These are phyloP conservation scores for Bombardia bombarda DNA, from an alignment of 495 filamentous ascomycete species.

Conservation along the genomic window DNA sequence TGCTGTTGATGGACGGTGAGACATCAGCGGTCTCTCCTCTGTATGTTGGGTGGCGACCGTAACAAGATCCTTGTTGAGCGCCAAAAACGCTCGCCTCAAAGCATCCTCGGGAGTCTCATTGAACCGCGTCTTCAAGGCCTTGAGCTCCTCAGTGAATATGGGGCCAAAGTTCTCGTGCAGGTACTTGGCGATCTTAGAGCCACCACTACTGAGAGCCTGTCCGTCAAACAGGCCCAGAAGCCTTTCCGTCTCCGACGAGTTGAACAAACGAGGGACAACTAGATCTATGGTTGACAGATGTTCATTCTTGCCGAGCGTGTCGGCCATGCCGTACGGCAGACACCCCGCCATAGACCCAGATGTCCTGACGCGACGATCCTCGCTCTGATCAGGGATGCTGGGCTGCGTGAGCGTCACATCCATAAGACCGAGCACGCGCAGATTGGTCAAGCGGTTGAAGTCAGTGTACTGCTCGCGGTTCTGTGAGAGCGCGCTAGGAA, in stretches of 20 bases:
- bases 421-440: conserved; percentile 90
- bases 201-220: conserved; percentile 71
- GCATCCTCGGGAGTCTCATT: conserved; percentile 76
- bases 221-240: conserved; percentile 94
- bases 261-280: conserved; percentile 86
- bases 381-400: conserved; percentile 86
- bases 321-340: conserved; percentile 95
- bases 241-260: conserved; percentile 84
- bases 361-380: conserved; percentile 90
- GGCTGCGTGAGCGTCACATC: conserved; percentile 88
- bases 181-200: conserved; percentile 92
- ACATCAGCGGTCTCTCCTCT: conserved; percentile 56
- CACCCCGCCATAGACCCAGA: conserved; percentile 84
- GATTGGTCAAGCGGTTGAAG: conserved; percentile 77
- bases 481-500: conserved; percentile 35
- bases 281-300: conserved; percentile 97
- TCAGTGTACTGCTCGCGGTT: conserved; percentile 76
- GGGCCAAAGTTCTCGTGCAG: conserved; percentile 88
- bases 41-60: conserved; percentile 74
- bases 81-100: conserved; percentile 75
- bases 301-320: conserved; percentile 86
- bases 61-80: conserved; percentile 89
- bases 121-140: conserved; percentile 45
- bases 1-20: conserved; percentile 61
- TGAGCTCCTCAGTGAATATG: conserved; percentile 76